A percentile compares a stretch with the other conserved stretches of the same genome.
These are phyloP conservation scores for Sarocladium oryzae DNA, from an alignment of 2,329 filamentous ascomycete genomes.

Conservation along the genomic window DNA sequence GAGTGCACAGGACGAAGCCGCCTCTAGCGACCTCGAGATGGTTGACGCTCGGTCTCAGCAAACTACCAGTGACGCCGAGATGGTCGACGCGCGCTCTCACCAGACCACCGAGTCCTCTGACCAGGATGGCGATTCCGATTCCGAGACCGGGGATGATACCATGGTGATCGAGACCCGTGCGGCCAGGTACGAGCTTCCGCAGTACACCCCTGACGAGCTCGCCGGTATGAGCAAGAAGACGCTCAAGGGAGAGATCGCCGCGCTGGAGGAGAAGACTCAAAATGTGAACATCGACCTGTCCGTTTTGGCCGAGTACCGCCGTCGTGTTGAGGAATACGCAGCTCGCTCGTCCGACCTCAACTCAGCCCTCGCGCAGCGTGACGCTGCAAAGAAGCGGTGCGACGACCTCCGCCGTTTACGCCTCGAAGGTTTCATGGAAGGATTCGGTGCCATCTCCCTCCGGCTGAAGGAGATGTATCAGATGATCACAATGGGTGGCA, in stretches of 20 bases:
- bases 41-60: conserved; percentile 2
- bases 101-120: neutral
- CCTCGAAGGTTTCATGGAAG: conserved; percentile 96
- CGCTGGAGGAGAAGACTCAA: conserved; percentile 64
- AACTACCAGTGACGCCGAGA: conserved; percentile 16
- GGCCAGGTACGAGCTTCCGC: conserved; percentile 56
- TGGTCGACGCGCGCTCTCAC: conserved; percentile 15
- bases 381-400: conserved; percentile 83
- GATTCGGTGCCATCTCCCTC: conserved; percentile 88
- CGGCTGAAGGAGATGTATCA: conserved; percentile 99
- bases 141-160: conserved; percentile 21
- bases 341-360: conserved; percentile 78
- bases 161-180: conserved; percentile 11
- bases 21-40: conserved; percentile 13
- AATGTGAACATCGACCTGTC: conserved; percentile 82
- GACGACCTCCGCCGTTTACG: conserved; percentile 87
- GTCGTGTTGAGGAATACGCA: conserved; percentile 76
- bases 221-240: conserved; percentile 57
- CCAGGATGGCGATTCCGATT: conserved; percentile 18
- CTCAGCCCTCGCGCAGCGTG: conserved; percentile 68
- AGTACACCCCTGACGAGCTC: conserved; percentile 67
- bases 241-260: conserved; percentile 56
- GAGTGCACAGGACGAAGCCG: conserved; percentile 25
- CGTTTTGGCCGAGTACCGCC: conserved; percentile 83
- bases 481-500: conserved; percentile 99